A percentile compares a stretch with the other conserved stretches of the same genome.
phyloP scores from a whole-genome alignment of 1,139 yeast genomes.

The Yamadazyma sp. region DNA sequence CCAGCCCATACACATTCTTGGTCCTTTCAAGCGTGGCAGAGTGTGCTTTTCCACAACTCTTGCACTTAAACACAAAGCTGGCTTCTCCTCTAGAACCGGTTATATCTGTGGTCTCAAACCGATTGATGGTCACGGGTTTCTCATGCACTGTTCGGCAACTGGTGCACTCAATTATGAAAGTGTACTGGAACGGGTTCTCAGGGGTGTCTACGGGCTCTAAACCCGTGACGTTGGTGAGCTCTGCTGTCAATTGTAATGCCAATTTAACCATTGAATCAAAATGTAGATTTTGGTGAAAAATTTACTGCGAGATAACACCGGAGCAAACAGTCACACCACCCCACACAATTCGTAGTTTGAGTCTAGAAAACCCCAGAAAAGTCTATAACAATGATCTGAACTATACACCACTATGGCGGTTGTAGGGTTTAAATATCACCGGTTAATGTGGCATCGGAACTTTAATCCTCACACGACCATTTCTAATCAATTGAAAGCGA shows the following conservation, averaged over 20 bases:
- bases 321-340: too few species aligned
- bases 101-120: constrained; percentile 60
- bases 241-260: constrained; percentile 56
- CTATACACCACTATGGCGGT: too few species aligned
- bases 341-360: too few species aligned
- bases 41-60: constrained; percentile 53
- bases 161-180: constrained; percentile 72
- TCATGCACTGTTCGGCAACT: constrained; percentile 77
- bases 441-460: neutral
- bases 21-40: constrained; percentile 40
- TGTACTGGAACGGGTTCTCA: constrained; percentile 67
- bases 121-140: constrained; percentile 71
- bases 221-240: constrained; percentile 60
- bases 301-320: neutral
- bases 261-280: constrained; percentile 34
- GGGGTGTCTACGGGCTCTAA: constrained; percentile 64
- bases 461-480: neutral
- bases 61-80: constrained; percentile 78
- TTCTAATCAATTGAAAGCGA: constrained; percentile 4
- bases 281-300: neutral
- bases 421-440: too few species aligned
- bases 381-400: too few species aligned
- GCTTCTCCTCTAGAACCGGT: constrained; percentile 81
- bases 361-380: too few species aligned
- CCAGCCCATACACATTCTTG: constrained; percentile 25